Percentiles rank a stretch among this genome's conserved stretches.
Evolutionary conservation across 2,329 filamentous ascomycete species (phyloP).

Genomic region (Raffaelea deltoideospora): DNA sequence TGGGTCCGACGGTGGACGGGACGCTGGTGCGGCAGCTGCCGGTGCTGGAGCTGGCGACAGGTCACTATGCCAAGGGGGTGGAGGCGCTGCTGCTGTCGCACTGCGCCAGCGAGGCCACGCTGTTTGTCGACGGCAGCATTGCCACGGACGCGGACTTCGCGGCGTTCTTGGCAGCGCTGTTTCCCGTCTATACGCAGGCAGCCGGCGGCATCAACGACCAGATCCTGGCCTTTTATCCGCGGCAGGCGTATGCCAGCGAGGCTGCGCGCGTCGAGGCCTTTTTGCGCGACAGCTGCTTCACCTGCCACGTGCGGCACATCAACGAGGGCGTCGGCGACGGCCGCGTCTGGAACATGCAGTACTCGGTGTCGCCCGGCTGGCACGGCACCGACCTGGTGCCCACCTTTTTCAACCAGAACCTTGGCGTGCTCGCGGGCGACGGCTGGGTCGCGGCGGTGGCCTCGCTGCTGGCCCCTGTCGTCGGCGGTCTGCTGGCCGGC

Average conservation of each 20-base stretch:
- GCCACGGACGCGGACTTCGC: constrained; percentile 18
- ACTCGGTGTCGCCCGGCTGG: constrained; percentile 21
- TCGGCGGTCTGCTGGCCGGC: constrained; percentile 17
- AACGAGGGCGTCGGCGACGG: constrained; percentile 19
- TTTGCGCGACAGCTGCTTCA: constrained; percentile 20
- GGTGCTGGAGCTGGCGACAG: constrained; percentile 14
- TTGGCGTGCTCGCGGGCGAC: constrained; percentile 10
- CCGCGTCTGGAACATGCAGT: constrained; percentile 24
- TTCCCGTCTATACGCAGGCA: constrained; percentile 17
- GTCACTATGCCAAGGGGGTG: constrained; percentile 14
- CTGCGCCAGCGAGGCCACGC: constrained; percentile 14
- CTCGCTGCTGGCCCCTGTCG: constrained; percentile 14
- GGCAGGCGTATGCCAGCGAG: constrained; percentile 6
- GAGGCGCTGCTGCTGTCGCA: constrained; percentile 17
- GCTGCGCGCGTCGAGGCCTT: constrained; percentile 16
- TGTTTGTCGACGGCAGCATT: constrained; percentile 16
- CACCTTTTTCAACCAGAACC: constrained; percentile 22
- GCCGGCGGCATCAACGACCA: constrained; percentile 12
- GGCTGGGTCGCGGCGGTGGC: constrained; percentile 13
- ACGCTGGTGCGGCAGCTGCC: constrained; percentile 17
- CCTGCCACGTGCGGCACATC: constrained; percentile 21
- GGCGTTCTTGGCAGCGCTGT: constrained; percentile 15
- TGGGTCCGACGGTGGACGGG: constrained; percentile 18
- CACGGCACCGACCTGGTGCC: constrained; percentile 25
- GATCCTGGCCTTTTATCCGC: constrained; percentile 17